Conservation (phyloP, 805 yeast species). For the Brettanomyces bruxellensis region DNA sequence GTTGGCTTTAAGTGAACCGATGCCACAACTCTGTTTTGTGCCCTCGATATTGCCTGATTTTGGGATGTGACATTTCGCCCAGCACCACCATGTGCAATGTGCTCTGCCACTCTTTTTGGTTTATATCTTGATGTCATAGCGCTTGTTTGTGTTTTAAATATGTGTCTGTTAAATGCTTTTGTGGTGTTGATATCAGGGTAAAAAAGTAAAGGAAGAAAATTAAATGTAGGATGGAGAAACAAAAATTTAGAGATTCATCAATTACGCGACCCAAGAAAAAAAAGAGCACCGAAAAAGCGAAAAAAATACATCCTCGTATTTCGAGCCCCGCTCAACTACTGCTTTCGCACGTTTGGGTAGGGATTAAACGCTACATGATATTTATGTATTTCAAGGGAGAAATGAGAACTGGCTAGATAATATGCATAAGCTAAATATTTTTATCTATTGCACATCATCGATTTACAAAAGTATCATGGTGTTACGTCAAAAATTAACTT, state of each 20-base stretch:
- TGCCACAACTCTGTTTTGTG: constrained; percentile 12
- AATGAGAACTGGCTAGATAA: too few species aligned
- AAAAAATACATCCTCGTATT: not conserved
- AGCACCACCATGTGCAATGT: constrained; percentile 7
- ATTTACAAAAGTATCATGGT: too few species aligned
- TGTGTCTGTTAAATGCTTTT: not conserved
- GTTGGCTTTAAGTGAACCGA: constrained; percentile 27
- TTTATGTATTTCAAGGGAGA: too few species aligned
- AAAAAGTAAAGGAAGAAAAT: not conserved
- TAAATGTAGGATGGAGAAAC: not conserved
- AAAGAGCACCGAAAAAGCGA: not conserved
- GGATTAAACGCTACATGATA: too few species aligned
- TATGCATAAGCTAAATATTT: too few species aligned
- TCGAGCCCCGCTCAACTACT: not conserved
- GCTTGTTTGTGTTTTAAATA: not conserved
- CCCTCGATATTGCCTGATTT: constrained; percentile 1
- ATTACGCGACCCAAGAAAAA: not conserved
- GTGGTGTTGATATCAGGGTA: too few species aligned
- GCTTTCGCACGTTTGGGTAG: too few species aligned
- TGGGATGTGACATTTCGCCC: not conserved
- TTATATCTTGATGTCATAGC: constrained; percentile 12
- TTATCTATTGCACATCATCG: too few species aligned
- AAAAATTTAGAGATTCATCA: not conserved
- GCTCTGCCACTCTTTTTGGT: constrained; percentile 13
- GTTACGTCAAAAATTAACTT: too few species aligned